These are phyloP conservation scores for Ramularia collo-cygni DNA, from an alignment of 2,329 filamentous ascomycete genomes.

Conservation along the genomic window DNA sequence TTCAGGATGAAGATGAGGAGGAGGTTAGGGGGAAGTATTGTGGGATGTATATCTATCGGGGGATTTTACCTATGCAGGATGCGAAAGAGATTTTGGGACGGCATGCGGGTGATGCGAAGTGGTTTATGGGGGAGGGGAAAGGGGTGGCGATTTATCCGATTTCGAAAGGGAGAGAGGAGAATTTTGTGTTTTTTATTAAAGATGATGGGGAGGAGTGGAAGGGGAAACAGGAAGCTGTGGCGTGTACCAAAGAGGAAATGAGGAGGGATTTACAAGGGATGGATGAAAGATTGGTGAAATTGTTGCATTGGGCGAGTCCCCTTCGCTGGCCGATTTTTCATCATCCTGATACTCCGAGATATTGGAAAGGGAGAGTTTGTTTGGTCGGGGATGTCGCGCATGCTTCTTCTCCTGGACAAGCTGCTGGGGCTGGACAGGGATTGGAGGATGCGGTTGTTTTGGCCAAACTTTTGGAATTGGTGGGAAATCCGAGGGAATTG, in stretches of 20 bases:
- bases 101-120: conserved; percentile 15
- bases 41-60: conserved; percentile 56
- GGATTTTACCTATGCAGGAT: conserved; percentile 50
- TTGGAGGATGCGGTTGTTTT: conserved; percentile 50
- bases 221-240: conserved; percentile 35
- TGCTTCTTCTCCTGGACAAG: conserved; percentile 49
- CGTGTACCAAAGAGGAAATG: conserved; percentile 10
- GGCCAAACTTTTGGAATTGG: conserved; percentile 4
- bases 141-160: conserved; percentile 45
- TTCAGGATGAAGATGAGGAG: conserved; percentile 41
- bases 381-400: conserved; percentile 54
- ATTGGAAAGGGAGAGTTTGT: conserved; percentile 33
- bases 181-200: conserved; percentile 47
- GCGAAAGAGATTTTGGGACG: conserved; percentile 19
- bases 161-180: conserved; percentile 49
- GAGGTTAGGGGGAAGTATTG: conserved; percentile 46
- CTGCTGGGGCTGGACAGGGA: conserved; percentile 51
- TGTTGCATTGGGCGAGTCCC: conserved; percentile 31
- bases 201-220: conserved; percentile 25
- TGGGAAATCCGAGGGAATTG: conserved; percentile 1
- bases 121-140: conserved; percentile 15
- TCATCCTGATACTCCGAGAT: conserved; percentile 35
- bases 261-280: conserved; percentile 4
- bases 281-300: conserved; percentile 6
- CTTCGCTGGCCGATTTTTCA: conserved; percentile 44